Evolutionary conservation across 345 rosid species (phyloP).

Genomic region (Hypericum androsaemum): DNA sequence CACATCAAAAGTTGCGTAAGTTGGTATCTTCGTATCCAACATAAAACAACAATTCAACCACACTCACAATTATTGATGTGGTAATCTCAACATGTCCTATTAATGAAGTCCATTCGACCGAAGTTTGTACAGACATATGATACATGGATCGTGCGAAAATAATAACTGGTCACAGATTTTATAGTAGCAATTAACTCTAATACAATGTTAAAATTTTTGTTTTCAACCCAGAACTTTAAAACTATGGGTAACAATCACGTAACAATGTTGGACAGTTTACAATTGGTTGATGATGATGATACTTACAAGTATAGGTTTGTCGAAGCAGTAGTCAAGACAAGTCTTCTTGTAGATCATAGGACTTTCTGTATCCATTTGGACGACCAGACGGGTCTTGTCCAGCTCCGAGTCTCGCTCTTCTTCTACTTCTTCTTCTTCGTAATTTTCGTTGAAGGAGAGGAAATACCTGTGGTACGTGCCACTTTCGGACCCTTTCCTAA

Average conservation of each 20-base stretch:
- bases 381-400: constrained; percentile 45
- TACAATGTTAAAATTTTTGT: no score
- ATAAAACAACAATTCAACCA: no score
- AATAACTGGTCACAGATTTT: no score
- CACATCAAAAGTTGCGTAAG: no score
- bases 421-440: constrained; percentile 21
- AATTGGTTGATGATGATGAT: neutral
- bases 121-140: no score
- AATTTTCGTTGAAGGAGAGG: constrained; percentile 39
- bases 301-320: constrained; percentile 63
- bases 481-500: constrained; percentile 49
- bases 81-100: no score
- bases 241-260: neutral
- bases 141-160: no score
- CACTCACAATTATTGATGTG: no score
- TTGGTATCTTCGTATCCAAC: no score
- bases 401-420: constrained; percentile 8
- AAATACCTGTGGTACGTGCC: constrained; percentile 52
- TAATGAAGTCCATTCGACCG: no score
- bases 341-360: constrained; percentile 69
- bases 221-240: no score
- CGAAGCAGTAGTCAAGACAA: constrained; percentile 69
- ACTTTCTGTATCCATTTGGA: constrained; percentile 95
- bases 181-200: no score
- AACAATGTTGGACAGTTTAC: neutral